Percentiles rank a stretch among this genome's conserved stretches.
Evolutionary conservation across 2,329 filamentous ascomycete species (phyloP).

Genomic region (Penicillium sp.): DNA sequence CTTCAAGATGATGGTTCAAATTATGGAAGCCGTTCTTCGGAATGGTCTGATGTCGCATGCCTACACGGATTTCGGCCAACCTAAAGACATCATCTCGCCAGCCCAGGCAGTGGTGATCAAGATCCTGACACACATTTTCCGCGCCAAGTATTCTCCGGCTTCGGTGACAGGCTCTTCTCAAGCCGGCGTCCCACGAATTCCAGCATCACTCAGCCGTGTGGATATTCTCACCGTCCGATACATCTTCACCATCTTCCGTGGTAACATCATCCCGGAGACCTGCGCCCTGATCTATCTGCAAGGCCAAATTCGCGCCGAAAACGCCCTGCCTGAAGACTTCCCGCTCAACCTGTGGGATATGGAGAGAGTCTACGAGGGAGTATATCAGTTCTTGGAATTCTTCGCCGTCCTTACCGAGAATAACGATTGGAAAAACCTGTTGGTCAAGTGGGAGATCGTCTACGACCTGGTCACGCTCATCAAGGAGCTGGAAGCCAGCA

Average conservation of each 20-base stretch:
- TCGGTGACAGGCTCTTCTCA: constrained; percentile 47
- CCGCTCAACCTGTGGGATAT: constrained; percentile 96
- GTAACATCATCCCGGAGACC: constrained; percentile 88
- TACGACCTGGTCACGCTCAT: constrained; percentile 86
- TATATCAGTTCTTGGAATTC: constrained; percentile 92
- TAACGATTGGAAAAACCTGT: constrained; percentile 73
- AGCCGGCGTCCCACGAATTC: constrained; percentile 56
- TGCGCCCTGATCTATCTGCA: constrained; percentile 93
- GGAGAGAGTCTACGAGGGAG: constrained; percentile 91
- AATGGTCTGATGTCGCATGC: constrained; percentile 88
- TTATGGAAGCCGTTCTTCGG: constrained; percentile 87
- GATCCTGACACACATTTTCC: constrained; percentile 85
- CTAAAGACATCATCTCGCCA: constrained; percentile 93
- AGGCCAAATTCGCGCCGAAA: constrained; percentile 77
- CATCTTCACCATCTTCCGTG: constrained; percentile 87
- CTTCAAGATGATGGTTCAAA: constrained; percentile 94
- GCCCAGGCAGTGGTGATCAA: constrained; percentile 92
- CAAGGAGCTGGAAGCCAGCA: constrained; percentile 81
- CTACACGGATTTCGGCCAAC: constrained; percentile 85
- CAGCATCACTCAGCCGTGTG: constrained; percentile 55
- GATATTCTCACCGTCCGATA: constrained; percentile 74
- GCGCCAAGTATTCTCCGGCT: constrained; percentile 56
- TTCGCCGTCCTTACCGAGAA: constrained; percentile 86
- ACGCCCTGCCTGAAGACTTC: constrained; percentile 78
- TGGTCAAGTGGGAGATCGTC: constrained; percentile 88